phyloP scores from a whole-genome alignment of 2,329 filamentous ascomycete species.

The Aspergillus hiratsukae region DNA sequence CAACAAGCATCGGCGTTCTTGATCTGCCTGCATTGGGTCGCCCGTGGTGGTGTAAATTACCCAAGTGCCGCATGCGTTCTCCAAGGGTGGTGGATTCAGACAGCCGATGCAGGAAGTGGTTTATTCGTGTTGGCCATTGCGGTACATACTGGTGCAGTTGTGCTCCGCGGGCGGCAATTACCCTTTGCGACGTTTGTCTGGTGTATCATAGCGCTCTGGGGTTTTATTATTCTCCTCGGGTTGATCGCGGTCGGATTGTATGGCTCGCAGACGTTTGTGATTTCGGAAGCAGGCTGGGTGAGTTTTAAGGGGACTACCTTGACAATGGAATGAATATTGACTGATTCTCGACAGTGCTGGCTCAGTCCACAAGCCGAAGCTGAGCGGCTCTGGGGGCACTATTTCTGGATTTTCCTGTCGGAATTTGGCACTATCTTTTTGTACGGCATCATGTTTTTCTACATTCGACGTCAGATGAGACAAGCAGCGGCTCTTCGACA shows the following conservation, averaged over 20 bases:
- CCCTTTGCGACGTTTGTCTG: slow-evolving; percentile 41
- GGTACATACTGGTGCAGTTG: slow-evolving; percentile 47
- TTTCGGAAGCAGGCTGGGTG: slow-evolving; percentile 49
- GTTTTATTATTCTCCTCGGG: slow-evolving; percentile 43
- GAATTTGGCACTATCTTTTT: slow-evolving; percentile 50
- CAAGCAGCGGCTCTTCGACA: slow-evolving; percentile 28
- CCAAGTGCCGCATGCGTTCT: slow-evolving; percentile 44
- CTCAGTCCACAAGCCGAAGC: slow-evolving; percentile 40
- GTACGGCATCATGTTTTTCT: slow-evolving; percentile 47
- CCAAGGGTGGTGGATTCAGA: slow-evolving; percentile 50
- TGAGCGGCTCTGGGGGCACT: slow-evolving; percentile 49
- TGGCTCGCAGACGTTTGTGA: slow-evolving; percentile 39
- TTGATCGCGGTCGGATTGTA: slow-evolving; percentile 44
- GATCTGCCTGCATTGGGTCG: slow-evolving; percentile 44
- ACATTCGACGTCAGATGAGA: slow-evolving; percentile 42
- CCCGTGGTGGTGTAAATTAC: slow-evolving; percentile 38
- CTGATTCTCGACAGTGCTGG: slow-evolving; percentile 43
- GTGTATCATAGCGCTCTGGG: slow-evolving; percentile 44
- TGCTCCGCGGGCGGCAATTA: slow-evolving; percentile 46
- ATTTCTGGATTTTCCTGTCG: slow-evolving; percentile 52
- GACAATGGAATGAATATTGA: not conserved
- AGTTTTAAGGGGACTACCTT: slow-evolving; percentile 14
- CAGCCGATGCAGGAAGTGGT: slow-evolving; percentile 48
- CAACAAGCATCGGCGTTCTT: slow-evolving; percentile 47
- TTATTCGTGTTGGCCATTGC: slow-evolving; percentile 51